Base-by-base conservation (phyloP, 139 green algal species). In the Axilococcus clingmanii region DNA sequence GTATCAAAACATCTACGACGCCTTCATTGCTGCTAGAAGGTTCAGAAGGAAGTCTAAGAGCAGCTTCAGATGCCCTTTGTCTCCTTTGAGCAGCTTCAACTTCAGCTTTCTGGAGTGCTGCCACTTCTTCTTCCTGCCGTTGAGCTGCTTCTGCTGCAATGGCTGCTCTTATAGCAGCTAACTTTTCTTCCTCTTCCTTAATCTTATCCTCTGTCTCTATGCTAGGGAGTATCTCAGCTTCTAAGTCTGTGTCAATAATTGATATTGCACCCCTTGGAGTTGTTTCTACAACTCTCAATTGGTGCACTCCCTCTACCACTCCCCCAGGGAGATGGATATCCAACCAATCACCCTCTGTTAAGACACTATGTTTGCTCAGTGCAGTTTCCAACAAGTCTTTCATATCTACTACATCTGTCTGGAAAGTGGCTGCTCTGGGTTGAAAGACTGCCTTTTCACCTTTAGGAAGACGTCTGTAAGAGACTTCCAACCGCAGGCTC, bases 341-440 rank as follows among this genome's bases (percentile, higher is more conserved):
- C 8, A 93, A 7, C 68, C 74, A 83, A 60, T 93, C 82, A 14
- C 82, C 84, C 46, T 80, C 63, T 1, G 43, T 88, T 6, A 93
- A 72, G 1, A 69, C 70, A 62, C 63, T 74, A 66, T 74, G 62
- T n/a, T 35, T 28, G 32, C 66, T 45, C 46, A 94, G 67, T 24
- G 66, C 66, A 2, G 19, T 46, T 59, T 91, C 81, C 56, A 94
- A 63, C 35, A 74, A 68, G 25, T 71, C 66, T 3, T 68, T 54
- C 42, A 88, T 37, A 2, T 57, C 55, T 0, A 48, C 66, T 8
- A 79, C 71, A 23, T 52, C 68, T 36, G 81, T 66, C 43, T 93
- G 83, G 57, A 93, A 93, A 4, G 42, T 52, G 7, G 72, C 62
- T 2, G 61, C 51, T 42, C 71, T 47, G 3, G 81, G 81, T 63